Percentiles rank a stretch among this genome's conserved stretches.
These are phyloP conservation scores for Triangularia setosa DNA, from an alignment of 2,329 filamentous ascomycete genomes.

Conservation along the genomic window DNA sequence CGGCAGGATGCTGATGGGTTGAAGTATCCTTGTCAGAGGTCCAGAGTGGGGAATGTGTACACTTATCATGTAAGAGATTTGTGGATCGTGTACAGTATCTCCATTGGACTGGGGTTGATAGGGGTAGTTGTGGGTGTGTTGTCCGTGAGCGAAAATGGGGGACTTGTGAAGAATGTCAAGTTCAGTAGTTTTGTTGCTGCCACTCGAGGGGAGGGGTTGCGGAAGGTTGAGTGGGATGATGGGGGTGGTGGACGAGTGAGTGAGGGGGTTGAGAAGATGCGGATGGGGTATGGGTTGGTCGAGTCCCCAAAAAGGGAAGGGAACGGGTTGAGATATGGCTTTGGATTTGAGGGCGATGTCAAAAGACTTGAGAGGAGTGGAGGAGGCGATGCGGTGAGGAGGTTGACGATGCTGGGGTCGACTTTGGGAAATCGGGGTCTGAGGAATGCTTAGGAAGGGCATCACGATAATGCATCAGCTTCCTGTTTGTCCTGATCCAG, in stretches of 20 bases:
- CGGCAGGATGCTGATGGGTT: slow-evolving; percentile 12
- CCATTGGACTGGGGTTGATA: slow-evolving; percentile 21
- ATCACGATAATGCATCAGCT: too few relatives aligned
- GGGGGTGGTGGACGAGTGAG: slow-evolving; percentile 5
- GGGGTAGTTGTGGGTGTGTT: slow-evolving; percentile 31
- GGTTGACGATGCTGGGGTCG: too few relatives aligned
- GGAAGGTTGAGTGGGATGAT: slow-evolving; percentile 27
- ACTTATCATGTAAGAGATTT: slow-evolving; percentile 31
- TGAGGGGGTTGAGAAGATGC: slow-evolving; percentile 17
- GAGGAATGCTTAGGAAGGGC: too few relatives aligned
- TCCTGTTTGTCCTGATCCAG: too few relatives aligned
- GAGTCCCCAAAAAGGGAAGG: neutral
- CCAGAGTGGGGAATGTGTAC: slow-evolving; percentile 31
- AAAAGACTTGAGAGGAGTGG: slow-evolving; percentile 13
- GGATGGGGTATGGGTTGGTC: slow-evolving; percentile 25
- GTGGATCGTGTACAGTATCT: slow-evolving; percentile 29
- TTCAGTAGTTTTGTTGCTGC: slow-evolving; percentile 41
- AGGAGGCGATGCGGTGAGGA: neutral
- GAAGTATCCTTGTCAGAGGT: slow-evolving; percentile 32
- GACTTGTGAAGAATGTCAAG: slow-evolving; percentile 34
- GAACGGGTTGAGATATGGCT: slow-evolving; percentile 20
- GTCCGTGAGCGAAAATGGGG: slow-evolving; percentile 31
- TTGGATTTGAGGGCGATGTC: slow-evolving; percentile 26
- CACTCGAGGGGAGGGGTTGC: slow-evolving; percentile 37
- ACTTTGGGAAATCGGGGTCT: too few relatives aligned